Percentiles rank a stretch among this genome's conserved stretches.
phyloP scores from a whole-genome alignment of 1,139 yeast genomes.

The Taphrina deformans region DNA sequence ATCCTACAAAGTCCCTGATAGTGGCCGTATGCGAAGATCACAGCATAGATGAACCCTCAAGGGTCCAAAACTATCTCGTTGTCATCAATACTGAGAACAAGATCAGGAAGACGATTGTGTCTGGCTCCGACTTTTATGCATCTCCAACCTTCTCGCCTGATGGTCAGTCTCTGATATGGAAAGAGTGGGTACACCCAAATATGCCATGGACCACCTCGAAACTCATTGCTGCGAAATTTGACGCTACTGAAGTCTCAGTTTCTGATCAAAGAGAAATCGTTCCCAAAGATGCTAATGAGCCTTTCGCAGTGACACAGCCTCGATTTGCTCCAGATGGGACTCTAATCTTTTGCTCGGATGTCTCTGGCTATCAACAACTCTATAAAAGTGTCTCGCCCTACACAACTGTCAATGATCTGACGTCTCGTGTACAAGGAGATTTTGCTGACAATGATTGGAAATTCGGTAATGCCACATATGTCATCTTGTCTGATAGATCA shows the following conservation, averaged over 20 bases:
- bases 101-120: background rate
- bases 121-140: slow-evolving; percentile 23
- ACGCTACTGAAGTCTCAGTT: background rate
- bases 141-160: slow-evolving; percentile 27
- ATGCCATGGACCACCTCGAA: slow-evolving; percentile 33
- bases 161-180: slow-evolving; percentile 20
- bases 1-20: background rate
- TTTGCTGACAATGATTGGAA: slow-evolving; percentile 26
- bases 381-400: slow-evolving; percentile 19
- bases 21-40: slow-evolving; percentile 32
- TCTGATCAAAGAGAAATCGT: background rate
- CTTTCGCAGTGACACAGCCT: slow-evolving; percentile 26
- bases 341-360: slow-evolving; percentile 13
- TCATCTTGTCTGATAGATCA: background rate
- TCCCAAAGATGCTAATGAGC: background rate
- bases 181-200: slow-evolving; percentile 24
- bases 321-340: slow-evolving; percentile 3
- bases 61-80: slow-evolving; percentile 25
- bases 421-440: slow-evolving; percentile 8
- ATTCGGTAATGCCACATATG: slow-evolving; percentile 18
- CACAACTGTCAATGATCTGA: background rate
- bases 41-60: slow-evolving; percentile 6
- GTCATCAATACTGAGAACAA: background rate
- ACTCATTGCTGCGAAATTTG: slow-evolving; percentile 10
- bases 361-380: slow-evolving; percentile 23